Base-by-base conservation (phyloP, 441 rosid species). In the Gossypium gossypioides region DNA sequence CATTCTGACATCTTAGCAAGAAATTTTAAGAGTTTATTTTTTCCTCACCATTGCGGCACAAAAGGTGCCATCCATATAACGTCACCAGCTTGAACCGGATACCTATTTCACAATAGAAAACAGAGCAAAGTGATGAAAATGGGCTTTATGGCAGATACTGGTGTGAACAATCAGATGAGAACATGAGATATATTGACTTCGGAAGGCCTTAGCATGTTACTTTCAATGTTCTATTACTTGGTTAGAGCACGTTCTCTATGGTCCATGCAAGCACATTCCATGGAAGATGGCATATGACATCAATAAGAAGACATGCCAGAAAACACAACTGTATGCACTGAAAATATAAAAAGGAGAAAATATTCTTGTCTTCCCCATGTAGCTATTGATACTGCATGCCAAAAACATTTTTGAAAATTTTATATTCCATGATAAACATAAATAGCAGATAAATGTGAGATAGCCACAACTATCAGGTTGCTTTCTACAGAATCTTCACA, bases 21-120 rank as follows among this genome's bases (percentile, higher is more conserved):
- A 22, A 66, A 69, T 50, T 55, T 54, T 13, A 21, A 74, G 55
- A 16, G 50, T 18, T 72, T 24, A 6, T 37, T 15, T 40, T 32
- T 63, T 78, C 63, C 73, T 81, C 19, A 91, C 96, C 96, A 90
- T 74, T 89, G 97, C 61, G 96, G 96, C 83, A 89, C 96, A 82
- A 90, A 91, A 29, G 92, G 98, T 69, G 97, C 96, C 99, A 94
- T 94, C 96, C 97, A 94, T 73, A 91, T 90, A 57, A 81, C 94
- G 84, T 94, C 97, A 64, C 97, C 97, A 22, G 97, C 85, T 82
- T 91, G 96, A 76, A 91, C 86, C n/a, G 98, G 94, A 73, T 91
- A 90, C 98, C 98, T 91, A 55, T 66, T 32, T 72, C 18, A 48
- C 25, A 15, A 42, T 21, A 65, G 21, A 65, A 46, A 13, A 69